A percentile compares a stretch with the other conserved stretches of the same genome.
phyloP scores from a whole-genome alignment of 2,329 filamentous ascomycete genomes.

The Cytospora schulzeri region DNA sequence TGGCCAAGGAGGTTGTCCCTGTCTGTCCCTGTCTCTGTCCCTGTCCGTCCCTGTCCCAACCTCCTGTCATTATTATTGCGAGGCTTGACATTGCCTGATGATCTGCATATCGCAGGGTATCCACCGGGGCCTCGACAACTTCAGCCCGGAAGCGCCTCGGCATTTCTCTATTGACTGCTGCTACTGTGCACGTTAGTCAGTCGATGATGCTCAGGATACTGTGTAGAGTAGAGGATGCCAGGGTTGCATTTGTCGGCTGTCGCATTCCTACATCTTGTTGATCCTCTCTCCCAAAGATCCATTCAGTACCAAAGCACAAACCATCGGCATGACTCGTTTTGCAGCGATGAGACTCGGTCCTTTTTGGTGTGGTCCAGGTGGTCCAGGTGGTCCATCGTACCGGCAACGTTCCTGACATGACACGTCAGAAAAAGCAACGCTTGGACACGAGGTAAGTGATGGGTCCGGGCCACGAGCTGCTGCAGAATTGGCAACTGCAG shows the following conservation, averaged over 20 bases:
- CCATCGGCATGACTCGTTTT: not conserved
- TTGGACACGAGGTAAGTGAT: not conserved
- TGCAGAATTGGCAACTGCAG: not conserved
- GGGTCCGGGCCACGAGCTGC: not conserved
- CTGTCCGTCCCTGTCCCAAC: conserved; percentile 2
- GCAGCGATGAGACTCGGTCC: not conserved
- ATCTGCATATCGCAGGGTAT: conserved; percentile 17
- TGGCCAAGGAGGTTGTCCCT: conserved; percentile 14
- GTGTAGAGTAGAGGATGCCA: not conserved
- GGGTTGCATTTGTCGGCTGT: not conserved
- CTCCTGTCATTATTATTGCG: conserved; percentile 24
- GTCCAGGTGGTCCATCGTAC: not conserved
- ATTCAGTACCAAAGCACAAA: not conserved
- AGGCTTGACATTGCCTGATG: conserved; percentile 19
- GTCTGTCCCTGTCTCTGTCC: conserved; percentile 1
- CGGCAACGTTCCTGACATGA: not conserved
- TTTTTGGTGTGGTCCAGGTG: not conserved
- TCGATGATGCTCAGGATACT: not conserved
- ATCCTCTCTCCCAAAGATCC: not conserved
- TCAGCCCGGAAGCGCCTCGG: not conserved
- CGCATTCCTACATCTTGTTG: not conserved
- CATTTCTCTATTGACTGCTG: not conserved
- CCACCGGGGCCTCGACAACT: conserved; percentile 1
- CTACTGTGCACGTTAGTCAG: not conserved
- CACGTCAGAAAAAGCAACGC: not conserved